Evolutionary conservation across 2,329 filamentous ascomycete species (phyloP).

Genomic region (Fusarium guadeloupense): DNA sequence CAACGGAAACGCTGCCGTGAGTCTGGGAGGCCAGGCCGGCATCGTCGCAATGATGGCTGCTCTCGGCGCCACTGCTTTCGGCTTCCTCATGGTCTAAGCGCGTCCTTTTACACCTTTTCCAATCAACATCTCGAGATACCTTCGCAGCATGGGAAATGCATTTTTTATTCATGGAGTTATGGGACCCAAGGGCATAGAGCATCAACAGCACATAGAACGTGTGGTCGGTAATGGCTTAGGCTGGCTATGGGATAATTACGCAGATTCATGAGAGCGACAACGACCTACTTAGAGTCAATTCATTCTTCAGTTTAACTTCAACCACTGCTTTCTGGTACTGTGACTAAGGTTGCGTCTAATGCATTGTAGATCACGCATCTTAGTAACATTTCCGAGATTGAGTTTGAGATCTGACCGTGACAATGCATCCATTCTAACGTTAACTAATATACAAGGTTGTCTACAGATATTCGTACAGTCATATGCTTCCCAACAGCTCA

Average conservation of each 20-base stretch:
- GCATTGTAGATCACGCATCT: neutral
- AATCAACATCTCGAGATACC: conserved; percentile 11
- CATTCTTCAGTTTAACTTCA: neutral
- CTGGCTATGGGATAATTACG: conserved; percentile 7
- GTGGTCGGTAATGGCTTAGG: conserved; percentile 11
- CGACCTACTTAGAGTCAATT: conserved; percentile 4
- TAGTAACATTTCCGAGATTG: neutral
- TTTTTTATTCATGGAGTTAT: conserved; percentile 26
- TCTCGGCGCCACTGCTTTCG: conserved; percentile 39
- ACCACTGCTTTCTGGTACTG: neutral
- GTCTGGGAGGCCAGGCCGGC: conserved; percentile 21
- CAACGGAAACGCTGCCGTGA: conserved; percentile 30
- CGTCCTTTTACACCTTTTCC: neutral
- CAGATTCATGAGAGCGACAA: conserved; percentile 9
- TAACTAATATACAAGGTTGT: conserved; percentile 4
- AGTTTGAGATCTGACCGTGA: neutral
- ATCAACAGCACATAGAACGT: conserved; percentile 6
- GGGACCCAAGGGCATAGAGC: conserved; percentile 15
- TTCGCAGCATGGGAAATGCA: conserved; percentile 7
- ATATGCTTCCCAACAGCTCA: neutral
- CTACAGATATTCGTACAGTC: conserved; percentile 28
- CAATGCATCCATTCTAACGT: neutral
- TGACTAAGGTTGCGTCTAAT: neutral
- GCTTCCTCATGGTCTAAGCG: conserved; percentile 37
- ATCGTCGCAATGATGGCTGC: conserved; percentile 32